Conservation (phyloP, 139 green algal genomes). For the Penium margaritaceum region DNA sequence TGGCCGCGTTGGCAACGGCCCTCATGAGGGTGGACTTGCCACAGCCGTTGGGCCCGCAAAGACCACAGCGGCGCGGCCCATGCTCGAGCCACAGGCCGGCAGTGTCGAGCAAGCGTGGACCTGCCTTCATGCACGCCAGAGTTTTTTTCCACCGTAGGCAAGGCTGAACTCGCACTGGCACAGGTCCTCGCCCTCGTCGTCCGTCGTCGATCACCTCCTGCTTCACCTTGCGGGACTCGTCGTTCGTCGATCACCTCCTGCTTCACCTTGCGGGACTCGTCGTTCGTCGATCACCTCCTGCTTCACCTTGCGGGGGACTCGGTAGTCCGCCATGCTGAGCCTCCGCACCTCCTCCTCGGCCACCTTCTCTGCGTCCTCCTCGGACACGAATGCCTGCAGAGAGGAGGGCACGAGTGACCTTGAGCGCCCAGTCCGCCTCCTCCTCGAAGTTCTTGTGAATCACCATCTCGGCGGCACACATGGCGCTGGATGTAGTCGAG, state of each 20-base stretch:
- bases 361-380: constrained; percentile 25
- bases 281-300: not conserved
- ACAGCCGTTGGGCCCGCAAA: constrained; percentile 47
- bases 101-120: constrained; percentile 53
- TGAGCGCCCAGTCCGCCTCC: too few relatives aligned
- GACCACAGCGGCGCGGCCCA: constrained; percentile 46
- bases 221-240: constrained; percentile 13
- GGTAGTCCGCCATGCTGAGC: too few relatives aligned
- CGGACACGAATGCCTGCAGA: not conserved
- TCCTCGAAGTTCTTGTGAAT: too few relatives aligned
- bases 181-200: constrained; percentile 47
- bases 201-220: constrained; percentile 25
- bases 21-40: constrained; percentile 74
- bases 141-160: constrained; percentile 52
- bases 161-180: constrained; percentile 51
- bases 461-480: too few relatives aligned
- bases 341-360: too few relatives aligned
- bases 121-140: too few relatives aligned
- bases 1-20: constrained; percentile 82
- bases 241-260: constrained; percentile 8
- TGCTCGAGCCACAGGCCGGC: constrained; percentile 47
- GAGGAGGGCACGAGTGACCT: too few relatives aligned
- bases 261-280: constrained; percentile 3
- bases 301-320: constrained; percentile 31
- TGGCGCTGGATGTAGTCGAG: too few relatives aligned